These are phyloP conservation scores for Scortechinia acanthostroma DNA, from an alignment of 2,329 filamentous ascomycete genomes.

Conservation along the genomic window DNA sequence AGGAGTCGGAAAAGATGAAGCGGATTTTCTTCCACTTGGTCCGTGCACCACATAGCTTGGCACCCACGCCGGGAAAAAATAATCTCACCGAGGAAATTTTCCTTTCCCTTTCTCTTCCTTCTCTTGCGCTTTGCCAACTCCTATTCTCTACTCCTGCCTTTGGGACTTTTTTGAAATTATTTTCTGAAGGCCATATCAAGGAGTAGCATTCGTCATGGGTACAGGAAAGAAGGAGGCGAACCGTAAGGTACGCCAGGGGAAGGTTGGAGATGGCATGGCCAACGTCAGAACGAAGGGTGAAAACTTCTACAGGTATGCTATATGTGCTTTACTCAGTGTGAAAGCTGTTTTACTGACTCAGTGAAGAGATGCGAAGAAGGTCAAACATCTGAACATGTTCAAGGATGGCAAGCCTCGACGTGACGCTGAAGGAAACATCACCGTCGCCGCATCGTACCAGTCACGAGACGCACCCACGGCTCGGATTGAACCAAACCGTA, in stretches of 20 bases:
- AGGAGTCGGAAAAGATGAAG: slow-evolving; percentile 18
- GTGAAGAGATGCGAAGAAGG: slow-evolving; percentile 66
- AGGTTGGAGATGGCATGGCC: slow-evolving; percentile 75
- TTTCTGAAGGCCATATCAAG: slow-evolving; percentile 9
- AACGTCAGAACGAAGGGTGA: slow-evolving; percentile 94
- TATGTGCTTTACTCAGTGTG: not conserved
- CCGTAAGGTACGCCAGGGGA: slow-evolving; percentile 78
- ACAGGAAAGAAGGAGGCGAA: slow-evolving; percentile 84
- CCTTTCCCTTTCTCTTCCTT: slow-evolving; percentile 12
- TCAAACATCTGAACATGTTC: slow-evolving; percentile 82
- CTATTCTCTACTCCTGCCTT: slow-evolving; percentile 12
- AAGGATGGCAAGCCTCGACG: slow-evolving; percentile 79
- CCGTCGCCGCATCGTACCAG: slow-evolving; percentile 77
- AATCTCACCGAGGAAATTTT: slow-evolving; percentile 16
- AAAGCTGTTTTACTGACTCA: slow-evolving; percentile 5
- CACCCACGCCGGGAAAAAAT: slow-evolving; percentile 10
- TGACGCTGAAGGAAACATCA: slow-evolving; percentile 78
- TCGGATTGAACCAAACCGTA: slow-evolving; percentile 88
- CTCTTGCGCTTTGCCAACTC: slow-evolving; percentile 16
- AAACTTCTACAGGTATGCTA: slow-evolving; percentile 81
- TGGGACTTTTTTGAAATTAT: slow-evolving; percentile 6
- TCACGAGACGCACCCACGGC: slow-evolving; percentile 75
- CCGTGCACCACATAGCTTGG: slow-evolving; percentile 24
- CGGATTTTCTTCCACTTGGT: slow-evolving; percentile 23
- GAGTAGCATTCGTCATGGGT: slow-evolving; percentile 55